phyloP scores from a whole-genome alignment of 2,329 filamentous ascomycete species.

The Monilinia laxa region DNA sequence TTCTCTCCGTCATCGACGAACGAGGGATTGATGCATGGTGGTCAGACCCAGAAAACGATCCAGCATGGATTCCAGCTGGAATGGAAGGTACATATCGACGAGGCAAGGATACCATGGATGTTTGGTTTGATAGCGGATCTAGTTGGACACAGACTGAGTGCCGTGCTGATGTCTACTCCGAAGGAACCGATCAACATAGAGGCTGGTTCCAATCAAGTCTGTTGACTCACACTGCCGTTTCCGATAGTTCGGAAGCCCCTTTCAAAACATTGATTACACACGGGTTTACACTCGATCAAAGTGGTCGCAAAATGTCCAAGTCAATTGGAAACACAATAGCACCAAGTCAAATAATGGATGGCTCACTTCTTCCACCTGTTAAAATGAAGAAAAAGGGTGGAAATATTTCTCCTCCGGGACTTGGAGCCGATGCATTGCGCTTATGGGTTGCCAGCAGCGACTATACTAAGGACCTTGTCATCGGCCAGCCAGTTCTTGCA shows the following conservation, averaged over 20 bases:
- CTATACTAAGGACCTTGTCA: conserved; percentile 82
- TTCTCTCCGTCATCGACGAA: conserved; percentile 73
- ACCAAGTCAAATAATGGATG: conserved; percentile 81
- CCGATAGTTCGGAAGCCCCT: conserved; percentile 55
- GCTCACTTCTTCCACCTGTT: conserved; percentile 67
- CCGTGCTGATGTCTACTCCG: conserved; percentile 83
- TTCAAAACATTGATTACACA: conserved; percentile 92
- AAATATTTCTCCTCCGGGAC: conserved; percentile 62
- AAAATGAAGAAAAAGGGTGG: conserved; percentile 45
- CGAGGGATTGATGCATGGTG: conserved; percentile 94
- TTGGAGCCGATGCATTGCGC: conserved; percentile 84
- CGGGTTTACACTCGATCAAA: conserved; percentile 85
- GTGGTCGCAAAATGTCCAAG: conserved; percentile 99
- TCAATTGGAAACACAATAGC: conserved; percentile 86
- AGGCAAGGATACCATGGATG: conserved; percentile 95
- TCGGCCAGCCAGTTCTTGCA: conserved; percentile 75
- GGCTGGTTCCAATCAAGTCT: conserved; percentile 99
- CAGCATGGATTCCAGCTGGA: conserved; percentile 70
- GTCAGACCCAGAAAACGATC: conserved; percentile 74
- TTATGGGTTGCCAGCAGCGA: conserved; percentile 91
- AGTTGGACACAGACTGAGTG: conserved; percentile 70
- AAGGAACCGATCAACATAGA: conserved; percentile 93
- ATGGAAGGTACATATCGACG: conserved; percentile 65
- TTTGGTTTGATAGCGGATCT: conserved; percentile 98
- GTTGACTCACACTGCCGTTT: conserved; percentile 67